These are phyloP conservation scores for Didymella segeticola DNA, from an alignment of 2,329 filamentous ascomycete species.

Conservation along the genomic window DNA sequence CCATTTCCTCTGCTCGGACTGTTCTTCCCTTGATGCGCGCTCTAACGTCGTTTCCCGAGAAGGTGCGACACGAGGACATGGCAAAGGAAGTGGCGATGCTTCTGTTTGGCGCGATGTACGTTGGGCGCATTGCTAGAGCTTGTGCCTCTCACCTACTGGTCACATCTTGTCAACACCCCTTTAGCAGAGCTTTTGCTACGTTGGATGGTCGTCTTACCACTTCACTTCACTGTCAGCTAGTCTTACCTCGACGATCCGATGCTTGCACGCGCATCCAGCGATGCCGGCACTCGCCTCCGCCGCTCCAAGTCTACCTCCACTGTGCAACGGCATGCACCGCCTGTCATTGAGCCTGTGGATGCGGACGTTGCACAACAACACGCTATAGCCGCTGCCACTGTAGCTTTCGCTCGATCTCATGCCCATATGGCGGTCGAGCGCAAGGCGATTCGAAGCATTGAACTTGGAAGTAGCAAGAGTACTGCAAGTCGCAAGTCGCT, in stretches of 20 bases:
- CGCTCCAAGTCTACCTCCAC: conserved; percentile 48
- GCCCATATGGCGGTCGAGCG: conserved; percentile 25
- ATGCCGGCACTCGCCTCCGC: conserved; percentile 46
- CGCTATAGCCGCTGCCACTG: conserved; percentile 47
- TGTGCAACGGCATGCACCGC: conserved; percentile 31
- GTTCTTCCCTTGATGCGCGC: not conserved
- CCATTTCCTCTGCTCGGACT: no score
- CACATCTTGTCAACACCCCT: conserved; percentile 28
- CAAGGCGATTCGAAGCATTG: conserved; percentile 24
- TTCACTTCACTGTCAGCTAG: conserved; percentile 23
- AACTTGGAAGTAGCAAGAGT: conserved; percentile 40
- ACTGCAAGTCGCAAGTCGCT: conserved; percentile 44
- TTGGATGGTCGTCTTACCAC: conserved; percentile 26
- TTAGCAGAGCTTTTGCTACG: conserved; percentile 31
- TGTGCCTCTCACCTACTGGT: conserved; percentile 13
- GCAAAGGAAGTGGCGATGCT: not conserved
- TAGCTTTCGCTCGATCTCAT: conserved; percentile 45
- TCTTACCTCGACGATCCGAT: conserved; percentile 24
- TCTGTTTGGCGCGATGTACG: not conserved
- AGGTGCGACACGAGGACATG: not conserved
- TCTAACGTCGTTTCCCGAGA: not conserved
- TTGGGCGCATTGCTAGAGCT: not conserved
- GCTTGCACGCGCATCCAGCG: conserved; percentile 46
- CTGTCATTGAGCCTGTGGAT: conserved; percentile 30
- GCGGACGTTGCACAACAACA: conserved; percentile 42